Percentiles rank a stretch among this genome's conserved stretches.
These are phyloP conservation scores for Neurospora crassa DNA, from an alignment of 2,329 filamentous ascomycete species.

Conservation along the genomic window DNA sequence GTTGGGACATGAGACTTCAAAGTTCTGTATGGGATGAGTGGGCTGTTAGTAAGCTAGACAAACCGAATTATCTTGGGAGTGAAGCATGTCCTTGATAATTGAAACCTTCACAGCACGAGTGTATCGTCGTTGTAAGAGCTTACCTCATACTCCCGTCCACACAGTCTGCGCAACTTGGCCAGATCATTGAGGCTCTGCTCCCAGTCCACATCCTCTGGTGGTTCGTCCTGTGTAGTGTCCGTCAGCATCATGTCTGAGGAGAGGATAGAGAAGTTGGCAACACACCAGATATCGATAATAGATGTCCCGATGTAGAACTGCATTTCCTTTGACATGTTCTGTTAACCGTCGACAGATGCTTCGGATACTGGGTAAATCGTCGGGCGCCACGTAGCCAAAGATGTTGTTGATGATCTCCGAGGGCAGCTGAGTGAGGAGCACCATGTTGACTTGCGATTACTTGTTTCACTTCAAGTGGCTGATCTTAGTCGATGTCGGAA, in stretches of 20 bases:
- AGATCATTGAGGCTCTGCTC: slow-evolving; percentile 32
- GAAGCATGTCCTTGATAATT: neutral
- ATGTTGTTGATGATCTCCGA: slow-evolving; percentile 56
- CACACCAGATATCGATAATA: slow-evolving; percentile 50
- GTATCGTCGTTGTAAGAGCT: neutral
- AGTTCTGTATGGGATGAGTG: neutral
- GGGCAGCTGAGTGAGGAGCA: slow-evolving; percentile 36
- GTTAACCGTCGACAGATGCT: slow-evolving; percentile 43
- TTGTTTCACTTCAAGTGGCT: neutral
- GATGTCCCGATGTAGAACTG: slow-evolving; percentile 49
- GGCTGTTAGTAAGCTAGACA: neutral
- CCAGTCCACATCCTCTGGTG: slow-evolving; percentile 22
- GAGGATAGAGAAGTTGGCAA: neutral
- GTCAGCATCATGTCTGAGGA: neutral
- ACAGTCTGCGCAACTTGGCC: slow-evolving; percentile 25
- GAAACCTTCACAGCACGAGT: neutral
- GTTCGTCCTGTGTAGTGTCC: slow-evolving; percentile 26
- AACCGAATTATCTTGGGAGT: neutral
- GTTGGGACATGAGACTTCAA: neutral
- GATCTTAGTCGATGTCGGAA: neutral
- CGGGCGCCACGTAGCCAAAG: slow-evolving; percentile 43
- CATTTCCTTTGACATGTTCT: slow-evolving; percentile 46
- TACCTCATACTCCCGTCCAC: neutral
- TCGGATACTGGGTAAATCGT: slow-evolving; percentile 44
- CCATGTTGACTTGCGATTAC: slow-evolving; percentile 17